Conservation (phyloP, 75 land plant species). For the Sequoiadendron giganteum region DNA sequence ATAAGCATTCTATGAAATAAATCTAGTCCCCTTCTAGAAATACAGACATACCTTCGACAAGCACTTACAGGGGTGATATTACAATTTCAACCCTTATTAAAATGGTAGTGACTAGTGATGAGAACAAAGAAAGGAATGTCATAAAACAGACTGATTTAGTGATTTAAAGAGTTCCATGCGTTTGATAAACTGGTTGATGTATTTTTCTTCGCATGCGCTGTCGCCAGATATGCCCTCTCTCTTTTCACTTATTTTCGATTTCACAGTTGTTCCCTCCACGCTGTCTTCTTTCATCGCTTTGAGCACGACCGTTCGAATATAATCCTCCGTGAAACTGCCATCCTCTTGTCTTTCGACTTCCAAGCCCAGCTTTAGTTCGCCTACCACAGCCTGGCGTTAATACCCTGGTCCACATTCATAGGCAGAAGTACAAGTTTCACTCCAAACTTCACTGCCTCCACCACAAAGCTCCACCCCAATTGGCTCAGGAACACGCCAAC, state of each 20-base stretch:
- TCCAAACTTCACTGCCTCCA: conserved; percentile 27
- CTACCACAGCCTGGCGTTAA: conserved; percentile 1
- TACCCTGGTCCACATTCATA: conserved; percentile 3
- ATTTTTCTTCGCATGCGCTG: neutral
- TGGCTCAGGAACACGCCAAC: conserved; percentile 32
- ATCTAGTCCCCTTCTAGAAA: too few relatives aligned
- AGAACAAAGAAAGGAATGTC: too few relatives aligned
- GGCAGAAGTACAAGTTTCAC: conserved; percentile 15
- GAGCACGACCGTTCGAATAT: neutral
- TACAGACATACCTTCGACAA: too few relatives aligned
- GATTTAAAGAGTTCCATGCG: neutral
- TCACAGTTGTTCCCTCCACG: neutral
- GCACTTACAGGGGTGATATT: too few relatives aligned
- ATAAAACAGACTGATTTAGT: too few relatives aligned
- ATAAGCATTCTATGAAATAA: too few relatives aligned
- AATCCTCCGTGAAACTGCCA: neutral
- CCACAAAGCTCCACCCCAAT: conserved; percentile 25
- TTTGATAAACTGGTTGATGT: neutral
- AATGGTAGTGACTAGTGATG: too few relatives aligned
- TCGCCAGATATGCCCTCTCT: neutral
- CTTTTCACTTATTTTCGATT: neutral
- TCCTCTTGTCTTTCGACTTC: conserved; percentile 9
- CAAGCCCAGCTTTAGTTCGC: neutral
- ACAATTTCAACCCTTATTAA: too few relatives aligned
- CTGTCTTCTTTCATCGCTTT: neutral